These are phyloP conservation scores for Angophora floribunda DNA, from an alignment of 345 rosid genomes.

Conservation along the genomic window DNA sequence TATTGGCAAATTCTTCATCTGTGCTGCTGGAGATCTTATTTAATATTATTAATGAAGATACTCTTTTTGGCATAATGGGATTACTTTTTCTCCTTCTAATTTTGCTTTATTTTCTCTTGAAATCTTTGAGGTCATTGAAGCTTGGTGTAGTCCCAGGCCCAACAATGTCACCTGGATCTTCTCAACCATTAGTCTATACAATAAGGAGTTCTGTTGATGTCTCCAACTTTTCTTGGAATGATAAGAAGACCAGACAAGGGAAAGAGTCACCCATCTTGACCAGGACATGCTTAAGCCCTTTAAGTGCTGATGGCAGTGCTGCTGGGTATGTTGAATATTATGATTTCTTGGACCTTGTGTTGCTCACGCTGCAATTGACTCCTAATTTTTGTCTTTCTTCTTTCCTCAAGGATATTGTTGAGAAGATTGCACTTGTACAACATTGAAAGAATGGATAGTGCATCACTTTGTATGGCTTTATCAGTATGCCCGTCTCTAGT, in stretches of 20 bases:
- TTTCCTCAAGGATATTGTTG: slow-evolving; percentile 40
- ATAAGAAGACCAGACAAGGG: slow-evolving; percentile 64
- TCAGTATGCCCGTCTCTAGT: slow-evolving; percentile 60
- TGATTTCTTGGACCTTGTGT: neutral
- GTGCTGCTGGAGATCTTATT: neutral
- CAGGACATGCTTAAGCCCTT: slow-evolving; percentile 51
- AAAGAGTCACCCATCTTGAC: slow-evolving; percentile 62
- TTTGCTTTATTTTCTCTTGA: neutral
- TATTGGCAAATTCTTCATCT: neutral
- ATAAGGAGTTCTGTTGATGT: slow-evolving; percentile 52
- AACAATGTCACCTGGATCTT: slow-evolving; percentile 28
- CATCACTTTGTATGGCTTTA: slow-evolving; percentile 48
- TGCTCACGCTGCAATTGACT: neutral
- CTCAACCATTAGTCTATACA: slow-evolving; percentile 45
- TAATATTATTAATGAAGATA: neutral
- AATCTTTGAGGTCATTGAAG: slow-evolving; percentile 54
- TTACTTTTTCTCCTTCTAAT: neutral
- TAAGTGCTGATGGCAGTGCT: slow-evolving; percentile 38
- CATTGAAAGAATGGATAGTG: slow-evolving; percentile 42
- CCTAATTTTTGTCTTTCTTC: slow-evolving; percentile 4
- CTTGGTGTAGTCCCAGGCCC: slow-evolving; percentile 76
- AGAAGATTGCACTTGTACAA: slow-evolving; percentile 79
- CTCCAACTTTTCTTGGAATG: slow-evolving; percentile 63
- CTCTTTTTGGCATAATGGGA: neutral
- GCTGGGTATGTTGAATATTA: slow-evolving; percentile 39